Evolutionary conservation across 768 basidiomycete species (phyloP).

Genomic region (Leucogyrophana mollusca): DNA sequence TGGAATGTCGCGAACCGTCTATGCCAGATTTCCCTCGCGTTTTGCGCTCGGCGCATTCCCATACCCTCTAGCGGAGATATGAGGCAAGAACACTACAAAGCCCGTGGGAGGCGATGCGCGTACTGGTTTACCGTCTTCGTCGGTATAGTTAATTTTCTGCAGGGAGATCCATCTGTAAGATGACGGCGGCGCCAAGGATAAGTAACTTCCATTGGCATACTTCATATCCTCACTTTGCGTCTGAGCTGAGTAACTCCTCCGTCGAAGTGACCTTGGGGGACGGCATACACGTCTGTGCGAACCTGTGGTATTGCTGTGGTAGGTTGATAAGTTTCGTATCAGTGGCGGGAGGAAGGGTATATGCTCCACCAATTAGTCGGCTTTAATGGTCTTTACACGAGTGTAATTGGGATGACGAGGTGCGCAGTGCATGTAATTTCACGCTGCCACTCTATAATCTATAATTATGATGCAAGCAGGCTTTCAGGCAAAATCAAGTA

Average conservation of each 20-base stretch:
- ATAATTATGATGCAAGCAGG: no score
- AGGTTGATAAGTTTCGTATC: conserved; percentile 3
- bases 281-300: conserved; percentile 20
- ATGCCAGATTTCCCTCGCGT: conserved; percentile 75
- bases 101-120: conserved; percentile 9
- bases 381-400: no score
- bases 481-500: no score
- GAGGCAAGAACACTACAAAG: no score
- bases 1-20: conserved; percentile 55
- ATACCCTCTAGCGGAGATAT: conserved; percentile 53
- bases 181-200: no score
- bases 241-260: conserved; percentile 48
- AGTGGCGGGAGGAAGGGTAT: not conserved
- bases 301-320: no score
- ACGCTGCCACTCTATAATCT: no score
- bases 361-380: not conserved
- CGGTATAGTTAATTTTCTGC: conserved; percentile 78
- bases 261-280: conserved; percentile 52
- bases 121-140: conserved; percentile 76
- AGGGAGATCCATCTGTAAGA: conserved; percentile 75
- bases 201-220: no score
- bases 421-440: no score
- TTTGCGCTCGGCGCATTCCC: conserved; percentile 88
- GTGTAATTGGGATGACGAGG: no score
- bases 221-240: conserved; percentile 65